Evolutionary conservation across 768 basidiomycete genomes (phyloP), one percentile per base, ranked within the genome.

Genomic region (Arthromyces matolae): DNA sequence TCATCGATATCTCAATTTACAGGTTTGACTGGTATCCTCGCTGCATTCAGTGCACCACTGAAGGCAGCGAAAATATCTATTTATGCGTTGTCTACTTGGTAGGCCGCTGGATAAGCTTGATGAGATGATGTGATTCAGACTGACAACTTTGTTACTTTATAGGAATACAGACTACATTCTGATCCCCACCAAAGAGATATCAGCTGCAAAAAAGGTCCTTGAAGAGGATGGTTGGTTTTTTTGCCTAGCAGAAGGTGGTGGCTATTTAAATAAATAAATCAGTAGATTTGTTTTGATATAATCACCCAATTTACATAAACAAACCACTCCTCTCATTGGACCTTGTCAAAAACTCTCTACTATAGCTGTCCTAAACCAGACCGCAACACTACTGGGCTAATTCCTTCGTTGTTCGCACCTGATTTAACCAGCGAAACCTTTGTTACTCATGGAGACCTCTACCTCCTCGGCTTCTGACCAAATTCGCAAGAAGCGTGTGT

Each of bases 91-190:
- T 84, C 82, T 5, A 85, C 83, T 20, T 87, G 79, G 81, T 83
- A 51, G 50, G 70, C 50, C 16, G 5, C 29, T 31, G 14, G 4
- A 46, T n/a, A n/a, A n/a, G n/a, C n/a, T n/a, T n/a, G n/a, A n/a
- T n/a, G n/a, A n/a, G n/a, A n/a, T n/a, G n/a, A n/a, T n/a, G n/a
- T n/a, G n/a, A n/a, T n/a, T n/a, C n/a, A n/a, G n/a, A n/a, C n/a
- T n/a, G n/a, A n/a, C n/a, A 25, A 27, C 9, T 3, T 24, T 19
- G 19, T 24, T 6, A n/a, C 6, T 19, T 14, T 23, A 18, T 50
- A 84, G 81, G 81, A 81, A 83, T 60, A 85, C 83, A 5, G 83
- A 85, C 58, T 83, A 80, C 58, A 65, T 85, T 9, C 62, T 85
- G 20, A 74, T 86, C 18, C 76, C 78, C 13, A 66, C 63, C 43